These are phyloP conservation scores for Zygosaccharomyces pseudobailii DNA, from an alignment of 1,139 yeast species.

Conservation along the genomic window DNA sequence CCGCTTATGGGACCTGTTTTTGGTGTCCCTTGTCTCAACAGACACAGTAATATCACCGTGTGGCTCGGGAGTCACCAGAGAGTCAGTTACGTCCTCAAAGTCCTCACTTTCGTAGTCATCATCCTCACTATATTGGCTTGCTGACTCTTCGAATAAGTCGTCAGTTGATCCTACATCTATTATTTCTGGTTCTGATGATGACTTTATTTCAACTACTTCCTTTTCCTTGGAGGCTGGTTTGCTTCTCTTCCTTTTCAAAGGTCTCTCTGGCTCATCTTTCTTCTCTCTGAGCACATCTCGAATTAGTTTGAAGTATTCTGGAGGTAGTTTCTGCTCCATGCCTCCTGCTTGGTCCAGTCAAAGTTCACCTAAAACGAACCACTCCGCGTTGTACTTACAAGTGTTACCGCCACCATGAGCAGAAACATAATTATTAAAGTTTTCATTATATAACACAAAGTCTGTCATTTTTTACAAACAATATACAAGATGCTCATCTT, in stretches of 20 bases:
- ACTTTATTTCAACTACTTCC: constrained; percentile 8
- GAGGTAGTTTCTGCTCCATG: constrained; percentile 32
- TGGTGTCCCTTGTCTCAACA: constrained; percentile 17
- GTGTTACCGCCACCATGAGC: not conserved
- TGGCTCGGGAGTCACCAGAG: constrained; percentile 13
- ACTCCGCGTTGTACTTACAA: not conserved
- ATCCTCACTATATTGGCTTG: constrained; percentile 17
- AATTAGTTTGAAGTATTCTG: constrained; percentile 38
- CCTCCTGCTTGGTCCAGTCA: too few species aligned
- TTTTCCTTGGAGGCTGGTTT: not conserved
- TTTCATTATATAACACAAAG: not conserved
- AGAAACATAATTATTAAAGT: not conserved
- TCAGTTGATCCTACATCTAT: constrained; percentile 6
- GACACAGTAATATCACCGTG: constrained; percentile 28
- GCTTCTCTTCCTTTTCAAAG: constrained; percentile 19
- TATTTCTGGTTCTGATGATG: constrained; percentile 19
- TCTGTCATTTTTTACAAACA: too few species aligned
- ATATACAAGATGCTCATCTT: too few species aligned
- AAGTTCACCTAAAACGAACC: too few species aligned
- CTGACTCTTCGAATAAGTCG: not conserved
- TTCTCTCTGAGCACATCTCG: constrained; percentile 37
- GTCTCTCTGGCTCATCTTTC: constrained; percentile 11
- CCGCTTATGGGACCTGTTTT: constrained; percentile 22
- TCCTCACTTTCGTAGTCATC: constrained; percentile 37
- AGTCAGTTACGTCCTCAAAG: constrained; percentile 39